phyloP scores from a whole-genome alignment of 768 basidiomycete genomes.

The Rhodotorula graminis region DNA sequence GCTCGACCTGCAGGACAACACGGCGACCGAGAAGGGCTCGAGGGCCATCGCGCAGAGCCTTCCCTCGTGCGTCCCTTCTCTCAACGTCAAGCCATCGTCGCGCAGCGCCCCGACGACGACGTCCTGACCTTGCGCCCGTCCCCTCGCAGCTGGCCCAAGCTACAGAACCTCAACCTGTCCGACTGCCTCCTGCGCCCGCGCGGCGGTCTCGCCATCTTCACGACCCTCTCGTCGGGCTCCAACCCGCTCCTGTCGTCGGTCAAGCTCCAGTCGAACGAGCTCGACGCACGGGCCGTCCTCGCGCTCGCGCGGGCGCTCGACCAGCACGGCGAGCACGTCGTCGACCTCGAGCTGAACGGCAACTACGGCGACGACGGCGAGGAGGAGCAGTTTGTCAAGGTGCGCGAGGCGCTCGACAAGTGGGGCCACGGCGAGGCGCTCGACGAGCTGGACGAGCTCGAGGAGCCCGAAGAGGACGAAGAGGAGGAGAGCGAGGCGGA shows the following conservation, averaged over 20 bases:
- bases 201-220: conserved; percentile 67
- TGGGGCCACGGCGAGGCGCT: conserved; percentile 70
- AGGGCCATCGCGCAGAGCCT: conserved; percentile 63
- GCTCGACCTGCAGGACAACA: conserved; percentile 84
- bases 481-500: conserved; percentile 60
- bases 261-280: conserved; percentile 86
- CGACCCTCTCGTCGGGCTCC: conserved; percentile 61
- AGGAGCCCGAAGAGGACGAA: conserved; percentile 58
- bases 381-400: conserved; percentile 51
- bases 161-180: conserved; percentile 78
- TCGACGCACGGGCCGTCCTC: conserved; percentile 64
- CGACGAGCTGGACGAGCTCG: conserved; percentile 54
- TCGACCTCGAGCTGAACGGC: conserved; percentile 76
- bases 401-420: conserved; percentile 49
- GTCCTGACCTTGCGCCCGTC: too few relatives aligned
- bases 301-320: conserved; percentile 65
- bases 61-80: conserved; percentile 47
- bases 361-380: conserved; percentile 53
- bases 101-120: too few relatives aligned
- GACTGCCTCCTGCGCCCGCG: conserved; percentile 81
- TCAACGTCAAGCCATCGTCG: too few relatives aligned
- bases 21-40: conserved; percentile 59
- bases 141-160: conserved; percentile 59
- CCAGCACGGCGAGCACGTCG: conserved; percentile 58
- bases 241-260: conserved; percentile 70